Evolutionary conservation across 352 stramenopile species (phyloP).

Genomic region (Pythium insidiosum): DNA sequence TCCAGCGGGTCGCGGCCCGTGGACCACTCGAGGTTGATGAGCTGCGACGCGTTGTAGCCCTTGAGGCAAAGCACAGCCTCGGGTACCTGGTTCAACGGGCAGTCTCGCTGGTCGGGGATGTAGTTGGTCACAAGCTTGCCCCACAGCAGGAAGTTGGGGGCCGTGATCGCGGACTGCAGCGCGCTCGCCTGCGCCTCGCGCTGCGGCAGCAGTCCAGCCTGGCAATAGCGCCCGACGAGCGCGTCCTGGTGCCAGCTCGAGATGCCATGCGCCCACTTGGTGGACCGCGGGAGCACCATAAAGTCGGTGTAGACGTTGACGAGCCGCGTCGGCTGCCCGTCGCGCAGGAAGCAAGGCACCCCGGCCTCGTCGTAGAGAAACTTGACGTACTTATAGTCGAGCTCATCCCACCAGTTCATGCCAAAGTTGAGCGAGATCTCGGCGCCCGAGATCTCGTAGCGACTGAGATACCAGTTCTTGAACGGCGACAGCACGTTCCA

Average conservation of each 20-base stretch:
- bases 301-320: conserved; percentile 8
- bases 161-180: not conserved
- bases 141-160: not conserved
- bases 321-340: not conserved
- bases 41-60: conserved; percentile 1
- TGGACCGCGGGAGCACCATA: not conserved
- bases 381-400: conserved; percentile 4
- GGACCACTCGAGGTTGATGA: conserved; percentile 3
- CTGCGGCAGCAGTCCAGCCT: not conserved
- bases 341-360: not conserved
- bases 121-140: not conserved
- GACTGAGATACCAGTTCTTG: conserved; percentile 2
- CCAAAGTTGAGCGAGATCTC: not conserved
- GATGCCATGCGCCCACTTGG: not conserved
- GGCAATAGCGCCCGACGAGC: conserved; percentile 1
- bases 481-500: conserved; percentile 5
- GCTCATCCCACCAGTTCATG: not conserved
- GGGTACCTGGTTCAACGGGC: conserved; percentile 1
- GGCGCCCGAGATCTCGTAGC: not conserved
- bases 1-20: not conserved
- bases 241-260: not conserved
- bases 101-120: conserved; percentile 1
- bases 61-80: conserved; percentile 6
- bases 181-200: not conserved
- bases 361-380: conserved; percentile 3